Evolutionary conservation across 495 filamentous ascomycete species (phyloP), one percentile per base, ranked within the genome.

Genomic region (Tuber aestivum): DNA sequence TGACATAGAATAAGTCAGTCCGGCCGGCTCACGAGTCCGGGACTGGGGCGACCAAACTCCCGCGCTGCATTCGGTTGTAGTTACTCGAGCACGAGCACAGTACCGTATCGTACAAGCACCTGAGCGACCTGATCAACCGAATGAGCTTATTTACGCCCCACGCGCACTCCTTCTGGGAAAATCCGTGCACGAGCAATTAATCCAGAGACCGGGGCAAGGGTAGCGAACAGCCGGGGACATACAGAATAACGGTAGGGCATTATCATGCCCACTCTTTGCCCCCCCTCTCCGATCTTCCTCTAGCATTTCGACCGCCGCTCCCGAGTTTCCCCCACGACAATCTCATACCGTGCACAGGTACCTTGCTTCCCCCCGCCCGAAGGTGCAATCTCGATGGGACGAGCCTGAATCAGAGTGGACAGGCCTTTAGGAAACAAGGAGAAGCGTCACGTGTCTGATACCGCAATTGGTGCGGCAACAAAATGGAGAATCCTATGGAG

Each of bases 81-180:
- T 50, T 27, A 73, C 9, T 35, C 37, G 61, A 50, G 1, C 16
- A 1, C n/a, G n/a, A n/a, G n/a, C n/a, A n/a, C n/a, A n/a, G n/a
- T n/a, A n/a, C 71, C 71, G 14, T 37, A n/a, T 50, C 21, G n/a
- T n/a, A n/a, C n/a, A n/a, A 73, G 9, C 40, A 45, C 9, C 16
- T 40, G 3, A 41, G 42, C 9, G 61, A 61, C 48, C 18, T 3
- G 12, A 1, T 37, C 8, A 61, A n/a, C 65, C 35, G 16, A 41
- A 42, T 74, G 42, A 73, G 32, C n/a, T 45, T 42, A 74, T 74
- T 41, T 41, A 70, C 48, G 69, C 40, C 32, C 56, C 41, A 70
- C 38, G 21, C 27, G 38, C 68, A 4, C 73, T 40, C n/a, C 5
- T 7, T 69, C 56, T 75, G 73, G 65, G n/a, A 42, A 37, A 44